phyloP scores from a whole-genome alignment of 192 early-diverging fungal species.

The Lobosporangium transversale region DNA sequence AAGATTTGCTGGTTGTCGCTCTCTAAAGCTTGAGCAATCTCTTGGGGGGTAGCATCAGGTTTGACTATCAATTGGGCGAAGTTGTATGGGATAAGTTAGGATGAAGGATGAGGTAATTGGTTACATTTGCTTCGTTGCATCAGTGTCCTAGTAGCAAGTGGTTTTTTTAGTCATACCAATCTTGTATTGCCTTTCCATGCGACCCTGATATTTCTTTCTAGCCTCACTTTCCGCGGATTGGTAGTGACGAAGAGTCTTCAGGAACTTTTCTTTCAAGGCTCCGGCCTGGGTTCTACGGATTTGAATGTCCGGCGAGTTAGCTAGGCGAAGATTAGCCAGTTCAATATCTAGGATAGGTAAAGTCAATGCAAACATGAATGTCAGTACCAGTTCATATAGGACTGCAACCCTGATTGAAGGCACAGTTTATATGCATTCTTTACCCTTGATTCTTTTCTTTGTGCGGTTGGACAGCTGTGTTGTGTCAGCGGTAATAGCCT shows the following conservation, averaged over 20 bases:
- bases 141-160: no score
- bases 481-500: conserved; percentile 47
- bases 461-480: conserved; percentile 48
- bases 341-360: conserved; percentile 24
- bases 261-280: conserved; percentile 68
- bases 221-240: conserved; percentile 83
- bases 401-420: no score
- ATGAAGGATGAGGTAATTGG: background rate
- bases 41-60: conserved; percentile 79
- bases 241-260: conserved; percentile 79
- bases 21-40: conserved; percentile 82
- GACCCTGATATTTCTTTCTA: conserved; percentile 85
- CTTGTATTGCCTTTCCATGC: conserved; percentile 85
- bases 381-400: no score
- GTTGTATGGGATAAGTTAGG: background rate
- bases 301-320: conserved; percentile 30
- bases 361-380: background rate
- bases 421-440: no score
- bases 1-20: conserved; percentile 82
- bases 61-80: conserved; percentile 69
- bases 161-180: conserved; percentile 66
- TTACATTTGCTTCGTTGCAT: no score
- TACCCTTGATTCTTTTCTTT: conserved; percentile 63
- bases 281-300: conserved; percentile 57
- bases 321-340: conserved; percentile 41